Evolutionary conservation across 257 asterid species (phyloP).

Genomic region (Solanum paucissectum): DNA sequence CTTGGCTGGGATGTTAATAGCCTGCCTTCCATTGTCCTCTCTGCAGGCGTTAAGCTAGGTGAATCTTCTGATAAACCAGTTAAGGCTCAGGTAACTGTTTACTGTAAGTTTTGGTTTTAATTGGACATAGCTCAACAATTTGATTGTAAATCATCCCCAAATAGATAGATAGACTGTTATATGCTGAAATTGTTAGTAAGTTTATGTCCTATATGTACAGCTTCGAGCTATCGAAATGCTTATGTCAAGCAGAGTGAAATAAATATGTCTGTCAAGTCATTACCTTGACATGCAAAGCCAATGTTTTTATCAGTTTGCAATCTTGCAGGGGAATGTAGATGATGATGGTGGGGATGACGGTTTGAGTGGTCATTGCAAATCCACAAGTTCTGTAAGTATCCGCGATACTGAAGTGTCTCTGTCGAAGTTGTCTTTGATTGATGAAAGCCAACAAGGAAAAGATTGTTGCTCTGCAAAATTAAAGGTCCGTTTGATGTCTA

Average conservation of each 20-base stretch:
- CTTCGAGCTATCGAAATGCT: neutral
- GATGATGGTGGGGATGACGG: neutral
- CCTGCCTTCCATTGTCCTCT: slow-evolving; percentile 35
- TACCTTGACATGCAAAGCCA: neutral
- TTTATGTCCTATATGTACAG: neutral
- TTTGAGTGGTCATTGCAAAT: neutral
- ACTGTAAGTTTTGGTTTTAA: neutral
- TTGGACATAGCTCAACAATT: neutral
- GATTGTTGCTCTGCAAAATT: slow-evolving; percentile 13
- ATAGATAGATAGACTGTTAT: neutral
- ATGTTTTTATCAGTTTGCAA: neutral
- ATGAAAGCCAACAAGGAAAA: slow-evolving; percentile 8
- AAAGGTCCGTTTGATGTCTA: slow-evolving; percentile 9
- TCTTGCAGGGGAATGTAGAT: slow-evolving; percentile 19
- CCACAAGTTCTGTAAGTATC: slow-evolving; percentile 1
- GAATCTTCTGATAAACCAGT: neutral
- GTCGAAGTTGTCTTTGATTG: neutral
- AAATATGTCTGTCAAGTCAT: neutral
- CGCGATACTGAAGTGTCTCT: slow-evolving; percentile 4
- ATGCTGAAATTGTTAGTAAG: neutral
- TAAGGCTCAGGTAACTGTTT: slow-evolving; percentile 12
- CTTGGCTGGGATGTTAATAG: slow-evolving; percentile 72
- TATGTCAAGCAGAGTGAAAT: neutral
- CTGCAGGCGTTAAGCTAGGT: slow-evolving; percentile 6
- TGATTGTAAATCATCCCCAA: neutral